Base-by-base conservation (phyloP, 306 rosid genomes). In the Inga oerstediana region DNA sequence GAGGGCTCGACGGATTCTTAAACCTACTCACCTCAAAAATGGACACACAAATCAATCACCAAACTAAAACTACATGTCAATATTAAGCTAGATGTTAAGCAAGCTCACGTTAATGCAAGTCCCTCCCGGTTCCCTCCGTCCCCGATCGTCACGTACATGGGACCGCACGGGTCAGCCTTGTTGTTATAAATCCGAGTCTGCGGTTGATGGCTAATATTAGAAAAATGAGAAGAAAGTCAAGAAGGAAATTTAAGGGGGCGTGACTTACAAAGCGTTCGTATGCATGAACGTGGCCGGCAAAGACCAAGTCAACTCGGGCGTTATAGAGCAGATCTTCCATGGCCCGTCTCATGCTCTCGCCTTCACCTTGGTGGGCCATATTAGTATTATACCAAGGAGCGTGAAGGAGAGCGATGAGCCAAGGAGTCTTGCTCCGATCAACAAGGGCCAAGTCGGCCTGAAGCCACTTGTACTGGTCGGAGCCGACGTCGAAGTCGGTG, bases 121-220 rank as follows among this genome's bases (percentile, higher is more conserved):
- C 97, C 97, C 68, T 93, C 94, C 1, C 94, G 90, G 67, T 93
- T 93, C 69, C 97, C 96, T 54, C 97, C 97, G 9, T 93, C 96
- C 0, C 96, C 97, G 62, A 93, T 65, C 2, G 94, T 91, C 8
- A 93, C 78, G 6, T 90, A 88, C 32, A 93, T 39, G 2, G 96
- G 97, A 82, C 96, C 97, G 32, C 97, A 93, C 0, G 89, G 66
- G 13, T 88, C 84, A 79, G 86, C 91, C 54, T 91, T 22, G 3
- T 90, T 85, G 35, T 89, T 27, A 78, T 90, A 87, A 89, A 93
- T 77, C 69, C 97, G 88, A 44, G 92, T 89, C 96, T 93, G 88
- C 70, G 13, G 10, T 37, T 19, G 1, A 69, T 39, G 14, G 30
- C n/a, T 17, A 62, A 66, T 66, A 66, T 24, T 30, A 64, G 19